Percentiles rank a stretch among this genome's conserved stretches.
Conservation (phyloP, 2,329 filamentous ascomycete genomes). For the Ascochyta rabiei region DNA sequence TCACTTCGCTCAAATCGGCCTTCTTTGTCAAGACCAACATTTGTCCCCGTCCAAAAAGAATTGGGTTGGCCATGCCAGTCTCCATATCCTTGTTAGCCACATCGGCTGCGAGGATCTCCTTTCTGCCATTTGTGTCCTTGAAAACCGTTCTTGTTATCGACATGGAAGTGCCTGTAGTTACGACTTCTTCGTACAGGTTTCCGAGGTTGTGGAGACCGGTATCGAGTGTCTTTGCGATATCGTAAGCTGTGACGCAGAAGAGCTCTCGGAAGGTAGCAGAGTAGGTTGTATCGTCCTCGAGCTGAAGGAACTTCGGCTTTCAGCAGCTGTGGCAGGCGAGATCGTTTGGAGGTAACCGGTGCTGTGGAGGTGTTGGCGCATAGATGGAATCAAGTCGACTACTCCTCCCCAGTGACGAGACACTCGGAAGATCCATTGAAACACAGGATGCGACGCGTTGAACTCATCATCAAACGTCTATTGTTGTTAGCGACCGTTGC, state of each 20-base stretch:
- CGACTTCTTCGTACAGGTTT: slow-evolving; percentile 75
- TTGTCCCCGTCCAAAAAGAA: slow-evolving; percentile 70
- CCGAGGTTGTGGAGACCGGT: slow-evolving; percentile 69
- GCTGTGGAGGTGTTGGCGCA: slow-evolving; percentile 73
- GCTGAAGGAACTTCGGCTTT: slow-evolving; percentile 28
- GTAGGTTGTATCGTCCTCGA: slow-evolving; percentile 69
- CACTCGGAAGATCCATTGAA: slow-evolving; percentile 86
- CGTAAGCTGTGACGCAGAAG: slow-evolving; percentile 78
- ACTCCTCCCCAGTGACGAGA: slow-evolving; percentile 78
- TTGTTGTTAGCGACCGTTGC: slow-evolving; percentile 13
- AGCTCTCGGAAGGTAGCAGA: slow-evolving; percentile 79
- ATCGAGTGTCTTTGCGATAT: slow-evolving; percentile 72
- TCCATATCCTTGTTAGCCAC: slow-evolving; percentile 48
- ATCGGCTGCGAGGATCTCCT: slow-evolving; percentile 34
- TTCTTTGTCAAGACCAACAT: slow-evolving; percentile 79
- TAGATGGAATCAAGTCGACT: slow-evolving; percentile 70
- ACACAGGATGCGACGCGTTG: slow-evolving; percentile 75
- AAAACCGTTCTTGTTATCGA: slow-evolving; percentile 66
- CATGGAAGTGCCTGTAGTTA: slow-evolving; percentile 68
- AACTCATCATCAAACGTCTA: slow-evolving; percentile 74
- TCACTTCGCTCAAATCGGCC: slow-evolving; percentile 64
- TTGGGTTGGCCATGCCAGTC: slow-evolving; percentile 39
- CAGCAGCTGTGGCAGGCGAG: slow-evolving; percentile 20
- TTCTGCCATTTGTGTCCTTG: slow-evolving; percentile 25
- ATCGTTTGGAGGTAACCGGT: slow-evolving; percentile 33